A percentile compares a stretch with the other conserved stretches of the same genome.
Evolutionary conservation across 306 rosid genomes (phyloP).

Genomic region (Casuarina glauca): DNA sequence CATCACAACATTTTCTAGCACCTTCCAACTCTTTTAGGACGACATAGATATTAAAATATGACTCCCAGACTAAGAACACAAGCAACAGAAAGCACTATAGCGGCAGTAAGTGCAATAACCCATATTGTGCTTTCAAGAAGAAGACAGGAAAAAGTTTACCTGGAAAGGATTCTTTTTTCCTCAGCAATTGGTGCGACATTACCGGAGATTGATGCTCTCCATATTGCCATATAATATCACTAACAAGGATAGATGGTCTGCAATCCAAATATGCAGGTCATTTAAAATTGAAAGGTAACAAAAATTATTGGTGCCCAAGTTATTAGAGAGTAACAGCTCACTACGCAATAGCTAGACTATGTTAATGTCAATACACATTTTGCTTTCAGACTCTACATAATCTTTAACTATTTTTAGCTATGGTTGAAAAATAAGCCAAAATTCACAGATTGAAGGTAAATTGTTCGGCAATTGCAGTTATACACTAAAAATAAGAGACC

Average conservation of each 20-base stretch:
- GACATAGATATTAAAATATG: not conserved
- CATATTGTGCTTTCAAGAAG: not conserved
- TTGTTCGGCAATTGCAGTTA: too few species aligned
- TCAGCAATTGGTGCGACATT: slow-evolving; percentile 66
- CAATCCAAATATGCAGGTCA: slow-evolving; percentile 36
- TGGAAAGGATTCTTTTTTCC: slow-evolving; percentile 65
- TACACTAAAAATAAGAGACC: too few species aligned
- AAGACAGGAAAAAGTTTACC: slow-evolving; percentile 39
- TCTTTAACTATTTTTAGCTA: not conserved
- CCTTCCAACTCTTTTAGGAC: not conserved
- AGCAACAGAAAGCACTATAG: not conserved
- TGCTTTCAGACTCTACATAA: not conserved
- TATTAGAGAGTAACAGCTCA: not conserved
- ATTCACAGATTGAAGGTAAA: not conserved
- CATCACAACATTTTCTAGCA: not conserved
- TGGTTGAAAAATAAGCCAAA: not conserved
- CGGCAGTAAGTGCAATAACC: not conserved
- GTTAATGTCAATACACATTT: slow-evolving; percentile 1
- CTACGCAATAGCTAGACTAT: not conserved
- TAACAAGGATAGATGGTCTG: slow-evolving; percentile 97
- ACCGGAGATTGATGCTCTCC: slow-evolving; percentile 67
- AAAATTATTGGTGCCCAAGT: not conserved
- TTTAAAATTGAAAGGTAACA: not conserved
- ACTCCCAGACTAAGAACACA: too few species aligned
- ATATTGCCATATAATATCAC: slow-evolving; percentile 81